Evolutionary conservation across 768 basidiomycete species (phyloP), one percentile per base, ranked within the genome.

Genomic region (Boletus bicolor): DNA sequence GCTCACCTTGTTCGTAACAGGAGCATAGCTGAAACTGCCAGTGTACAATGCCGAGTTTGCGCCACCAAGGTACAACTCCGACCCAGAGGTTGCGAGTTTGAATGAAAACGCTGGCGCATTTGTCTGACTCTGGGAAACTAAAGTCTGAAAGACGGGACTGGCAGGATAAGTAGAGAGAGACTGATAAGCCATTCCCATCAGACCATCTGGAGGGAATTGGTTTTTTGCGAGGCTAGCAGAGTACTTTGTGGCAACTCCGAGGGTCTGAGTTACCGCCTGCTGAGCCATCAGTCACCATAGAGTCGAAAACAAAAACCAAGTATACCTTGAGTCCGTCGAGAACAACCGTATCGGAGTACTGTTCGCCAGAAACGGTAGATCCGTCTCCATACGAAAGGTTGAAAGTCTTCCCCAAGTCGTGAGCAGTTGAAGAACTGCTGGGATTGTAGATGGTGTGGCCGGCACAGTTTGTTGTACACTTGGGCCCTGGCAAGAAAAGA

Each of bases 51-150:
- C 54, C 3, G 55, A 44, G 64, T 86, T 74, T 11, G 69, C 68
- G 44, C 83, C 84, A 43, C 84, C 84, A 24, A 86, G 58, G 62
- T 73, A 77, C 15, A 85, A 70, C 67, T 81, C 79, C 3, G 76
- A 71, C 5, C 73, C 75, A 14, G 61, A 51, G 8, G 62, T 19
- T 12, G 79, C 64, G 7, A 83, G 66, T 62, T 80, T 81, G 65
- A 84, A 78, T 11, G 76, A 73, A 61, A 83, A 82, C 46, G 70
- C 68, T 24, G 75, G 53, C 8, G 68, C 55, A 9, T 69, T 57
- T 1, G 66, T 60, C 51, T 65, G 51, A 5, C 67, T 68, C 49
- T 82, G 70, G 2, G 63, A 53, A 19, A 79, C 56, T 7, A 82
- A 72, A 15, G 67, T 76, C 39, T 79, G 68, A 60, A 80, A 75